These are phyloP conservation scores for Pyrrhoderma lamaoense DNA, from an alignment of 1,284 basidiomycete genomes.

Conservation along the genomic window DNA sequence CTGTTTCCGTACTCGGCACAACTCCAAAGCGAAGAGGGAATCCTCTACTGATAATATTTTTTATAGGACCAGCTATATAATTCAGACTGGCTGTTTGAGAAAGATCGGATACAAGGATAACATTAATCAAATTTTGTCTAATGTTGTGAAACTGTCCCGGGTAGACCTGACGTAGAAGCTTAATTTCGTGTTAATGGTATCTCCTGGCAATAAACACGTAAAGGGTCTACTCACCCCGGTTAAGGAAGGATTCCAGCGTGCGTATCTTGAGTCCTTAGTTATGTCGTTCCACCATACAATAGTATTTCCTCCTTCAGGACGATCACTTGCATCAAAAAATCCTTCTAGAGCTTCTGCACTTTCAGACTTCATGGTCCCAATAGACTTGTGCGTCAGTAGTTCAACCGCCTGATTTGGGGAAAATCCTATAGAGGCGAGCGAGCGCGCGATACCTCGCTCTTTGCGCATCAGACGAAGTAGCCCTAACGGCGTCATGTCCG, in stretches of 20 bases:
- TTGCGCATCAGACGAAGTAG: slow-evolving; percentile 45
- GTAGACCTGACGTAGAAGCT: slow-evolving; percentile 68
- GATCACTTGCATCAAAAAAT: slow-evolving; percentile 82
- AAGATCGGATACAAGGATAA: slow-evolving; percentile 74
- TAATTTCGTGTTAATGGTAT: not conserved
- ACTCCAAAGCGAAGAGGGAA: slow-evolving; percentile 80
- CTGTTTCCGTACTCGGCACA: slow-evolving; percentile 62
- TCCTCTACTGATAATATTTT: slow-evolving; percentile 60
- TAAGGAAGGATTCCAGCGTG: slow-evolving; percentile 44
- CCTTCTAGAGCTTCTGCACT: slow-evolving; percentile 56
- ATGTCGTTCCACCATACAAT: slow-evolving; percentile 89
- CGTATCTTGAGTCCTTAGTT: slow-evolving; percentile 73
- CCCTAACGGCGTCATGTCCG: slow-evolving; percentile 68
- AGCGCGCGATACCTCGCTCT: slow-evolving; percentile 61
- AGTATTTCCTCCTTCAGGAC: slow-evolving; percentile 67
- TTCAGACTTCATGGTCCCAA: slow-evolving; percentile 43
- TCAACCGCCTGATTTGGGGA: slow-evolving; percentile 58
- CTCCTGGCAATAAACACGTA: not conserved
- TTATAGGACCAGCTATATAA: slow-evolving; percentile 57
- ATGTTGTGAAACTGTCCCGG: slow-evolving; percentile 72
- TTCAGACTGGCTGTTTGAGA: slow-evolving; percentile 52
- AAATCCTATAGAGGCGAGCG: slow-evolving; percentile 58
- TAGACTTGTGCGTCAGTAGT: slow-evolving; percentile 58
- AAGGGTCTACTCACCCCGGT: slow-evolving; percentile 34
- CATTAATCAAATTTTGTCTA: slow-evolving; percentile 73